A percentile compares a stretch with the other conserved stretches of the same genome.
phyloP scores from a whole-genome alignment of 306 rosid species.

The Dalbergia cochinchinensis region DNA sequence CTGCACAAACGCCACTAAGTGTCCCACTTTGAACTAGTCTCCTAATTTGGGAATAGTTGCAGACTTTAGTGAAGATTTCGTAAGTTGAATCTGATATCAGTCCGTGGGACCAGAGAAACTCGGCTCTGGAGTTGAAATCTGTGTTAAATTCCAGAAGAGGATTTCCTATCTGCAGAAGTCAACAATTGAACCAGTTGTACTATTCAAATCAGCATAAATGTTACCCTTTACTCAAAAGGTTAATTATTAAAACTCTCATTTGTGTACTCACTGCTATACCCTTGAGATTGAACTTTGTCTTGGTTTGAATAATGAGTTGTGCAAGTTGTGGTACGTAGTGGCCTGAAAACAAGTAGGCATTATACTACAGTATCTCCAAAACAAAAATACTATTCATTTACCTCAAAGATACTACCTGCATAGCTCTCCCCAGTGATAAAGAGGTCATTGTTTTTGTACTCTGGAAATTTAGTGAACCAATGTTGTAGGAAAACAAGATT shows the following conservation, averaged over 20 bases:
- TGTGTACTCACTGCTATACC: slow-evolving; percentile 73
- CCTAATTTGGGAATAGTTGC: slow-evolving; percentile 63
- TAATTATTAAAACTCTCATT: background rate
- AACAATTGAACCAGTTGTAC: background rate
- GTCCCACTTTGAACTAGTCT: slow-evolving; percentile 51
- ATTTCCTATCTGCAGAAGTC: slow-evolving; percentile 69
- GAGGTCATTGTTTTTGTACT: slow-evolving; percentile 62
- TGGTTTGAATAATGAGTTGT: slow-evolving; percentile 60
- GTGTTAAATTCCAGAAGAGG: slow-evolving; percentile 72
- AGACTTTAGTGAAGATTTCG: slow-evolving; percentile 49
- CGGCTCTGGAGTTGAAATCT: slow-evolving; percentile 67
- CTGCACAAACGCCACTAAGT: slow-evolving; percentile 47
- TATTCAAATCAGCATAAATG: background rate
- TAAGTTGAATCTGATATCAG: slow-evolving; percentile 68
- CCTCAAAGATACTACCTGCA: slow-evolving; percentile 53
- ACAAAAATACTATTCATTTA: background rate
- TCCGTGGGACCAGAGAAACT: slow-evolving; percentile 75
- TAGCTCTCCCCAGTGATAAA: slow-evolving; percentile 84
- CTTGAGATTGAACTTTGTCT: slow-evolving; percentile 61
- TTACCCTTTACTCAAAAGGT: background rate
- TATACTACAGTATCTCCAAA: slow-evolving; percentile 8
- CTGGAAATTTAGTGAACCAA: slow-evolving; percentile 67
- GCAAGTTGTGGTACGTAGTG: slow-evolving; percentile 90
- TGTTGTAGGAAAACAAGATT: slow-evolving; percentile 66
- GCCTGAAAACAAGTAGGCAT: slow-evolving; percentile 51